Evolutionary conservation across 345 rosid species (phyloP).

Genomic region (Turritis glabra): DNA sequence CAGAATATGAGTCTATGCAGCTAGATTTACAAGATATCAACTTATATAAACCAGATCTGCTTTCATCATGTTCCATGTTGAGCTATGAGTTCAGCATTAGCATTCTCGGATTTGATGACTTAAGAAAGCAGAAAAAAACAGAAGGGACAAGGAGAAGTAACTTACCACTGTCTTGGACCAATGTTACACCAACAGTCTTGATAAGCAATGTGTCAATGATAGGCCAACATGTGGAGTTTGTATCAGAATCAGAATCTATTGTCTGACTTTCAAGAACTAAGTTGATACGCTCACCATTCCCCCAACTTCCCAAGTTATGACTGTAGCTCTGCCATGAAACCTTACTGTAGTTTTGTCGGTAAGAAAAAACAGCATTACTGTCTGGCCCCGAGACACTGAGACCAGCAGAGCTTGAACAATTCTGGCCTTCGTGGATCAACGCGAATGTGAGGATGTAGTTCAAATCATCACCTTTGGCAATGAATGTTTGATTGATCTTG

Average conservation of each 20-base stretch:
- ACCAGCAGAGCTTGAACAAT: conserved; percentile 44
- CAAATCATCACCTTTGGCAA: conserved; percentile 36
- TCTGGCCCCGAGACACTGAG: conserved; percentile 51
- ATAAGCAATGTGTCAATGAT: conserved; percentile 49
- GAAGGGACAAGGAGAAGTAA: background rate
- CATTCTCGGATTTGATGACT: background rate
- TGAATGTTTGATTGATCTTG: conserved; percentile 57
- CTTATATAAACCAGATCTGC: background rate
- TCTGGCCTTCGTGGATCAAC: conserved; percentile 40
- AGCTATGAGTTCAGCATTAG: background rate
- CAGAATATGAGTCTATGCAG: background rate
- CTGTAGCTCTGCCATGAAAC: conserved; percentile 52
- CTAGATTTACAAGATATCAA: background rate
- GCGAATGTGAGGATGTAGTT: conserved; percentile 52
- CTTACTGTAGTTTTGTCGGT: conserved; percentile 41
- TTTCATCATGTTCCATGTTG: background rate
- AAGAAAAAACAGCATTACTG: conserved; percentile 41
- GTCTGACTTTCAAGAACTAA: conserved; percentile 46
- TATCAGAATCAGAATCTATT: conserved; percentile 31
- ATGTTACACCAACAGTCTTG: conserved; percentile 36
- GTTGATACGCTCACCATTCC: conserved; percentile 44
- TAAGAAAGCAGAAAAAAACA: background rate
- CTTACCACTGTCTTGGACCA: conserved; percentile 43
- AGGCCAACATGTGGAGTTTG: conserved; percentile 59
- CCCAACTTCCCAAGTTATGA: conserved; percentile 52